Percentiles rank a stretch among this genome's conserved stretches.
Conservation (phyloP, 169 alveolate species). For the Cryptosporidium viatorum region DNA sequence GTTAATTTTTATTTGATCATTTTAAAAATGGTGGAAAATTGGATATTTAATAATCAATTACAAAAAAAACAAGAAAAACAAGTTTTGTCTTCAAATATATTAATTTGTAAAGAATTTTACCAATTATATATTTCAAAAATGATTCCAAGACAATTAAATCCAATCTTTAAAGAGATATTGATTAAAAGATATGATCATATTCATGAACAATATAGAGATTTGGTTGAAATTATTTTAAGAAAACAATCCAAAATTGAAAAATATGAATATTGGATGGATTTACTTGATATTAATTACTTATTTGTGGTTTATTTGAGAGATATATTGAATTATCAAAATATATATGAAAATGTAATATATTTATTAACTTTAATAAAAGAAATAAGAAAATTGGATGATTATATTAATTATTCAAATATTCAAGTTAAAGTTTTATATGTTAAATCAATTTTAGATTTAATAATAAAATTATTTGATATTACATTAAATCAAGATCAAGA, state of each 20-base stretch:
- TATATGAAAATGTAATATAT: background rate
- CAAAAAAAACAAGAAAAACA: background rate
- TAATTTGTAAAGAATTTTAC: too few species aligned
- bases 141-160: background rate
- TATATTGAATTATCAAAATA: background rate
- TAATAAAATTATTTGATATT: background rate
- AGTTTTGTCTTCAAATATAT: too few species aligned
- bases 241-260: background rate
- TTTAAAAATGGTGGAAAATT: background rate
- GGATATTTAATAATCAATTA: background rate
- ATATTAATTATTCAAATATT: background rate
- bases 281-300: background rate
- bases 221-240: background rate
- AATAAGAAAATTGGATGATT: background rate
- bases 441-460: background rate
- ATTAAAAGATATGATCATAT: slow-evolving; percentile 8
- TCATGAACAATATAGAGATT: background rate
- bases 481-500: background rate
- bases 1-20: background rate
- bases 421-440: background rate
- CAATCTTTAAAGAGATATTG: background rate
- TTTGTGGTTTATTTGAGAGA: background rate
- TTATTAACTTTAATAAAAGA: background rate
- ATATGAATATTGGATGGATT: slow-evolving; percentile 7
- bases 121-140: background rate